These are phyloP conservation scores for Narthecium ossifragum DNA, from an alignment of 106 monocot species.

Conservation along the genomic window DNA sequence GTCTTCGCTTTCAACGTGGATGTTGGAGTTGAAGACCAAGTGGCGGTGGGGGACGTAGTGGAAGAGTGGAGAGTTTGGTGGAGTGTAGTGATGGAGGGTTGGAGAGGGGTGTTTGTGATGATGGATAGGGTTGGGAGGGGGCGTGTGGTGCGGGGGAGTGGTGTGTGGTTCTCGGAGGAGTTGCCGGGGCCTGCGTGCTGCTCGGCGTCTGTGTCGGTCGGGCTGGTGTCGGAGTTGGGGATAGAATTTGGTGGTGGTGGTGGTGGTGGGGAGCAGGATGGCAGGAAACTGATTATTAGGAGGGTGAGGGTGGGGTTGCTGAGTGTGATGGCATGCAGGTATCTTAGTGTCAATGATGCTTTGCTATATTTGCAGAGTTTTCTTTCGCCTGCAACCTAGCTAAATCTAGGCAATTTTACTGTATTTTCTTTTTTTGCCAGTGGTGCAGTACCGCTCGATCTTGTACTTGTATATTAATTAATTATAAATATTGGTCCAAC, in stretches of 20 bases:
- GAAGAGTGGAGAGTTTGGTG: slow-evolving; percentile 28
- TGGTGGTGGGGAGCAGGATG: slow-evolving; percentile 6
- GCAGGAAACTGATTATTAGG: slow-evolving; percentile 6
- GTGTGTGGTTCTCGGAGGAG: slow-evolving; percentile 32
- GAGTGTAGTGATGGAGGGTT: slow-evolving; percentile 26
- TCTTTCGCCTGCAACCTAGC: no score
- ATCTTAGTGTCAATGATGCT: slow-evolving; percentile 28
- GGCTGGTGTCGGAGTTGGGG: not conserved
- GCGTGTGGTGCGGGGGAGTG: slow-evolving; percentile 11
- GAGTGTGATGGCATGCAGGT: slow-evolving; percentile 23
- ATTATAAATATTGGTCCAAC: no score
- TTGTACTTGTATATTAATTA: no score
- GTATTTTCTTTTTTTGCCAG: no score
- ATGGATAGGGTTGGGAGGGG: slow-evolving; percentile 28
- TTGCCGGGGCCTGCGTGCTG: slow-evolving; percentile 23
- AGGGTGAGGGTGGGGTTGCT: slow-evolving; percentile 42
- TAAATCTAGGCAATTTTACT: no score
- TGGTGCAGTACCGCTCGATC: no score
- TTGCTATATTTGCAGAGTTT: slow-evolving; percentile 33
- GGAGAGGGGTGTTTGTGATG: slow-evolving; percentile 23
- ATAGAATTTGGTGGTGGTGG: slow-evolving; percentile 14
- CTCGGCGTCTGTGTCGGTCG: not conserved
- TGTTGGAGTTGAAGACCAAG: not conserved
- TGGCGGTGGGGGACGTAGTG: not conserved
- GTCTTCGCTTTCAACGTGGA: slow-evolving; percentile 28